These are phyloP conservation scores for Nakazawaea siamensis DNA, from an alignment of 805 yeast genomes.

Conservation along the genomic window DNA sequence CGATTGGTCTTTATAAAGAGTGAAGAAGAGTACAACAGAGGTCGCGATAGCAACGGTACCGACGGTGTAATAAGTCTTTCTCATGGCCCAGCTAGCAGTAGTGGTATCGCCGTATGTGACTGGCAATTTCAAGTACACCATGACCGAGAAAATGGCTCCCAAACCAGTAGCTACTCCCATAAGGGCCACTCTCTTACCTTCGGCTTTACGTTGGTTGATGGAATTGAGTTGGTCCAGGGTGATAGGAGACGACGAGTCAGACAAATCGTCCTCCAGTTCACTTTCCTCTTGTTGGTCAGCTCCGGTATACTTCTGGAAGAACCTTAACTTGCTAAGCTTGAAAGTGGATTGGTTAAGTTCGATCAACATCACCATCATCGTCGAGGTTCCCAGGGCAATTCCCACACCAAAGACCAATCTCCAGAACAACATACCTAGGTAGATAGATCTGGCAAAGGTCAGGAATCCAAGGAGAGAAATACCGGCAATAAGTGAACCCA, in stretches of 20 bases:
- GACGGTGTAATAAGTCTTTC: constrained; percentile 39
- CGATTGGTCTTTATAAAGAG: constrained; percentile 37
- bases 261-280: not conserved
- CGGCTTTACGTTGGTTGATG: constrained; percentile 21
- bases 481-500: constrained; percentile 42
- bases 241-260: constrained; percentile 4
- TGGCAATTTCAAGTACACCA: constrained; percentile 49
- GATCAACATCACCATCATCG: constrained; percentile 39
- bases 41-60: constrained; percentile 32
- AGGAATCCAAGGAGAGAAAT: constrained; percentile 42
- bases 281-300: not conserved
- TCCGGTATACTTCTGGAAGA: not conserved
- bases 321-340: constrained; percentile 16
- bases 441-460: constrained; percentile 28
- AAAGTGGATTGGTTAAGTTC: constrained; percentile 39
- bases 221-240: constrained; percentile 12
- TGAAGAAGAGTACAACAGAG: constrained; percentile 29
- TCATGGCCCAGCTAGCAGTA: constrained; percentile 36
- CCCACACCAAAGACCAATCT: constrained; percentile 57
- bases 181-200: constrained; percentile 51
- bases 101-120: constrained; percentile 30
- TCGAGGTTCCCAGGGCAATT: constrained; percentile 37
- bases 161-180: constrained; percentile 57
- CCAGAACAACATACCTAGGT: constrained; percentile 41
- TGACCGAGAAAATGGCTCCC: constrained; percentile 61